Conservation (phyloP, 257 asterid species). For the Plectranthus barbatus region DNA sequence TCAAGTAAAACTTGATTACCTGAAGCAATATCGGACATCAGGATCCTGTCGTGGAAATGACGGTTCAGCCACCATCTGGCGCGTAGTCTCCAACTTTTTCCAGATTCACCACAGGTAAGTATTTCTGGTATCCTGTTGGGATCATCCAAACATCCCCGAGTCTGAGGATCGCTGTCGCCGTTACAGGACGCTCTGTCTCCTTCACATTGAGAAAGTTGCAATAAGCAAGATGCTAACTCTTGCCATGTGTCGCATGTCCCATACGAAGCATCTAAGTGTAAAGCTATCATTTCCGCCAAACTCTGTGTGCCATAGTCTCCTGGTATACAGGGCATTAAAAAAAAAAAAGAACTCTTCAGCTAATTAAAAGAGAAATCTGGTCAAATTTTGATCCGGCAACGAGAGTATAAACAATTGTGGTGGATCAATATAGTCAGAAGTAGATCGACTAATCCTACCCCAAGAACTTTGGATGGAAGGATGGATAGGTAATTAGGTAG, state of each 20-base stretch:
- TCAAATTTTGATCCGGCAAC: background rate
- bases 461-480: too few relatives aligned
- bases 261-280: constrained; percentile 63
- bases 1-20: constrained; percentile 37
- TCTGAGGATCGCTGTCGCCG: too few relatives aligned
- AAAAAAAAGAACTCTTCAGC: background rate
- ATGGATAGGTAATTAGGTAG: too few relatives aligned
- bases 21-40: constrained; percentile 43
- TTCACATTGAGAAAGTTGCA: constrained; percentile 51
- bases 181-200: constrained; percentile 50
- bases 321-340: constrained; percentile 14
- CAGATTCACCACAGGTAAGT: constrained; percentile 35
- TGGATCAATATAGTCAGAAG: too few relatives aligned
- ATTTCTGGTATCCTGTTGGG: constrained; percentile 44
- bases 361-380: background rate
- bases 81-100: constrained; percentile 59
- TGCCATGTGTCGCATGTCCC: constrained; percentile 58
- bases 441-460: too few relatives aligned
- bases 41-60: constrained; percentile 47
- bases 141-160: constrained; percentile 11
- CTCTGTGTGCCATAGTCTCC: constrained; percentile 55
- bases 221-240: constrained; percentile 61
- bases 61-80: constrained; percentile 85
- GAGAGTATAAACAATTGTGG: too few relatives aligned
- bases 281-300: constrained; percentile 73